Conservation (phyloP, 1,284 basidiomycete species). For the Ceratobasidium sp. region DNA sequence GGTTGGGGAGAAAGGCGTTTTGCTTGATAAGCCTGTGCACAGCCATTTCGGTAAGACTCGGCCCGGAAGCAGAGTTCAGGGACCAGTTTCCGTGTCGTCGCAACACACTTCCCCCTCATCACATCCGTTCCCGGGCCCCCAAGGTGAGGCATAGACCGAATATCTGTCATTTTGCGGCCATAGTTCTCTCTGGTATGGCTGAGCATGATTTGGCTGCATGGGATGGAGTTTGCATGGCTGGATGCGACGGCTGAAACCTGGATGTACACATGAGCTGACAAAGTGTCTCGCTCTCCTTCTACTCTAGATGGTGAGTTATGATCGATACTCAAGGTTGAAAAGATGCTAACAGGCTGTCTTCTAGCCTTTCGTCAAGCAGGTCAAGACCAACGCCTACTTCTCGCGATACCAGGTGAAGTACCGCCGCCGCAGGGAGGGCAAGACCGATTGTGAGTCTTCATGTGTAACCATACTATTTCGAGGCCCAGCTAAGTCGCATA, state of each 20-base stretch:
- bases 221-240: conserved; percentile 18
- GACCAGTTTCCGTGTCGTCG: conserved; percentile 1
- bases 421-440: conserved; percentile 94
- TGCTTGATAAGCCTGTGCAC: conserved; percentile 5
- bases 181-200: conserved; percentile 5
- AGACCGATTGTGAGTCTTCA: conserved; percentile 87
- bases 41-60: not conserved
- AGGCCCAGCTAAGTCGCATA: not conserved
- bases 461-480: not conserved
- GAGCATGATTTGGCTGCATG: not conserved
- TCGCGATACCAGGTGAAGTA: conserved; percentile 98
- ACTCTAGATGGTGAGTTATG: conserved; percentile 34
- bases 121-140: conserved; percentile 46
- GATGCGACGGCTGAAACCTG: conserved; percentile 34
- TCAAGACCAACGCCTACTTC: conserved; percentile 94
- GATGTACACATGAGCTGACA: conserved; percentile 40
- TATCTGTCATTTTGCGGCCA: no score
- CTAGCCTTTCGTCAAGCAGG: conserved; percentile 83
- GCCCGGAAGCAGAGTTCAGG: conserved; percentile 8
- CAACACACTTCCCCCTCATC: conserved; percentile 7
- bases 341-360: no score
- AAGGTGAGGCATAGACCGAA: conserved; percentile 58
- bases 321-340: conserved; percentile 2
- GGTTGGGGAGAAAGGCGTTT: not conserved
- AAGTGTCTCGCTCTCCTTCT: conserved; percentile 8